phyloP scores from a whole-genome alignment of 202 grass and related monocot species.

The Tripidium arundinaceum region DNA sequence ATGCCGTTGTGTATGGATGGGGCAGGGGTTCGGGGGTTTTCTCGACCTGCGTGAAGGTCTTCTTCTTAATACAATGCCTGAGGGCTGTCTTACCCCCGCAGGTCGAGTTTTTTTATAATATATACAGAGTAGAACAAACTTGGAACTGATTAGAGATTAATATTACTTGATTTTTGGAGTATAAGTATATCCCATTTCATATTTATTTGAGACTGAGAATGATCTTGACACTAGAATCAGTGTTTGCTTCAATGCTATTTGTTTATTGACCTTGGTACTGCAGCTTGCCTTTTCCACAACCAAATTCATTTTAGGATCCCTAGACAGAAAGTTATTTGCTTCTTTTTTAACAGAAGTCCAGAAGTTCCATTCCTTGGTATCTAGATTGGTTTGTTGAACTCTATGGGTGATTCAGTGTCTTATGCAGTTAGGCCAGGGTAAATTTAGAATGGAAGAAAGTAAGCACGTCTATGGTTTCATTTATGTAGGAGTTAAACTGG shows the following conservation, averaged over 20 bases:
- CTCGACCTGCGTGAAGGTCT: neutral
- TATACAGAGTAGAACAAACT: neutral
- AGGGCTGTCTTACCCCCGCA: neutral
- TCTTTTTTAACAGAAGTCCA: neutral
- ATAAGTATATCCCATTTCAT: neutral
- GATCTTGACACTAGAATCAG: neutral
- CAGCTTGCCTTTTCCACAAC: neutral
- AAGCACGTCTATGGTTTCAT: neutral
- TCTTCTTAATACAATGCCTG: neutral
- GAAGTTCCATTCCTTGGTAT: conserved; percentile 1
- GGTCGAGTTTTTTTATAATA: neutral
- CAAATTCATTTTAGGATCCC: conserved; percentile 15
- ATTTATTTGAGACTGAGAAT: conserved; percentile 8
- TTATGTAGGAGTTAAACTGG: conserved; percentile 1
- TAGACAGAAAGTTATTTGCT: neutral
- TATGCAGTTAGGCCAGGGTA: neutral
- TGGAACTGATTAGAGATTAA: conserved; percentile 4
- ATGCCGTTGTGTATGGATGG: neutral
- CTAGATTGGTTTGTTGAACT: conserved; percentile 6
- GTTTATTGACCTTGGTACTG: conserved; percentile 1
- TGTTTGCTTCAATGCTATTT: conserved; percentile 11
- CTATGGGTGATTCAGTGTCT: neutral
- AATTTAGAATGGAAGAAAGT: neutral
- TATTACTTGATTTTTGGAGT: neutral
- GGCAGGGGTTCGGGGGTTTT: neutral